These are phyloP conservation scores for Cavenderia fasciculata DNA, from an alignment of 78 protist genomes.

Conservation along the genomic window DNA sequence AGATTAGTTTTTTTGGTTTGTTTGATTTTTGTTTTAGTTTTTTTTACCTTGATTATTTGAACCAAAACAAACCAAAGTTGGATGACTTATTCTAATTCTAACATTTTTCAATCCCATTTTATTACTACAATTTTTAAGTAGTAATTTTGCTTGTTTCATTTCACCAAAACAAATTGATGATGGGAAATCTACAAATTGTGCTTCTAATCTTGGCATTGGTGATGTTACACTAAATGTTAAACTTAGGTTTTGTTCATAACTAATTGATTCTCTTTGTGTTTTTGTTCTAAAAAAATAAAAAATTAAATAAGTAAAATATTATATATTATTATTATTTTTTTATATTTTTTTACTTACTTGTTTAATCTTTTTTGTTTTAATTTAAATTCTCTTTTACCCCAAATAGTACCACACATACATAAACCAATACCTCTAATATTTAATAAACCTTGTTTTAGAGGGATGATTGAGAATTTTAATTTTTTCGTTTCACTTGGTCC, in stretches of 20 bases:
- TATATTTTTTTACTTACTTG: constrained; percentile 15
- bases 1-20: no score
- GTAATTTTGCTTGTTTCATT: constrained; percentile 44
- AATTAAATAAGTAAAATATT: background rate
- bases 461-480: constrained; percentile 28
- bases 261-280: constrained; percentile 51
- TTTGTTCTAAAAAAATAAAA: background rate
- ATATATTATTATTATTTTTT: background rate
- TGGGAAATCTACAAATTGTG: constrained; percentile 57
- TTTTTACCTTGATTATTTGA: constrained; percentile 6
- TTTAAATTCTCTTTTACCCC: constrained; percentile 72
- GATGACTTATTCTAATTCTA: constrained; percentile 46
- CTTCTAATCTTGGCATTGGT: constrained; percentile 74
- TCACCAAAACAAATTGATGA: constrained; percentile 37
- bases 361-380: constrained; percentile 59
- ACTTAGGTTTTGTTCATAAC: constrained; percentile 45
- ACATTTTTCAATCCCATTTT: constrained; percentile 77
- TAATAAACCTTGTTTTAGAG: constrained; percentile 38
- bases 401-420: constrained; percentile 72
- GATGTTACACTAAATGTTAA: constrained; percentile 57
- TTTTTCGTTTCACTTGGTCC: constrained; percentile 58
- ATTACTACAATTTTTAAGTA: constrained; percentile 38
- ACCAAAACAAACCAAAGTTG: constrained; percentile 57
- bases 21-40: background rate
- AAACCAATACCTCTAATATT: constrained; percentile 43